A percentile compares a stretch with the other conserved stretches of the same genome.
Conservation (phyloP, 257 asterid species). For the Ehretia macrophylla region DNA sequence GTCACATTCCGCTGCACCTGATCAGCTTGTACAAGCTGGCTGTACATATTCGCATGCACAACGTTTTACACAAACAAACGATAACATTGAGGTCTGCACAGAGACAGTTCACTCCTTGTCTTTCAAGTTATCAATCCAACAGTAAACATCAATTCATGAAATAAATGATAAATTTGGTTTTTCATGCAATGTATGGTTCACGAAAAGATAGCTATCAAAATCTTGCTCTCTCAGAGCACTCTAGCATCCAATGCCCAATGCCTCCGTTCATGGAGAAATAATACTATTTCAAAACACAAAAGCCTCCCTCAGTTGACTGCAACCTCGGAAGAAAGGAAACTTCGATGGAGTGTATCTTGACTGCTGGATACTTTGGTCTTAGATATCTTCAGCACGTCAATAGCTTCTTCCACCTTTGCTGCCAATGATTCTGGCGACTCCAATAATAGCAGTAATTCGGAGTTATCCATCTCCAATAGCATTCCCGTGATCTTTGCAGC, state of each 20-base stretch:
- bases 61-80: too few species aligned
- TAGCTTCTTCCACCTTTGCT: conserved; percentile 73
- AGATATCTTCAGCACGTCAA: conserved; percentile 58
- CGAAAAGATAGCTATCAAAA: background rate
- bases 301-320: conserved; percentile 43
- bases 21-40: too few species aligned
- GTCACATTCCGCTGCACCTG: too few species aligned
- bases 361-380: conserved; percentile 40
- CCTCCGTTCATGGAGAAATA: too few species aligned
- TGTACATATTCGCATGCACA: too few species aligned
- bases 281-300: background rate
- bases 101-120: too few species aligned
- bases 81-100: too few species aligned
- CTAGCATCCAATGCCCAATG: background rate
- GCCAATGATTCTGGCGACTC: conserved; percentile 72
- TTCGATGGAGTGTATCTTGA: conserved; percentile 47
- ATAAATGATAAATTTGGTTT: too few species aligned
- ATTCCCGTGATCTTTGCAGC: conserved; percentile 85
- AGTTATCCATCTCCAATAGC: conserved; percentile 92
- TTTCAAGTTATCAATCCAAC: too few species aligned
- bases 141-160: too few species aligned
- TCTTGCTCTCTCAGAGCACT: background rate
- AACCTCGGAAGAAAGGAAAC: conserved; percentile 48
- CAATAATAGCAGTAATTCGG: conserved; percentile 55
- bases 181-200: background rate